Conservation (phyloP, 306 rosid species). For the Rosa chinensis region DNA sequence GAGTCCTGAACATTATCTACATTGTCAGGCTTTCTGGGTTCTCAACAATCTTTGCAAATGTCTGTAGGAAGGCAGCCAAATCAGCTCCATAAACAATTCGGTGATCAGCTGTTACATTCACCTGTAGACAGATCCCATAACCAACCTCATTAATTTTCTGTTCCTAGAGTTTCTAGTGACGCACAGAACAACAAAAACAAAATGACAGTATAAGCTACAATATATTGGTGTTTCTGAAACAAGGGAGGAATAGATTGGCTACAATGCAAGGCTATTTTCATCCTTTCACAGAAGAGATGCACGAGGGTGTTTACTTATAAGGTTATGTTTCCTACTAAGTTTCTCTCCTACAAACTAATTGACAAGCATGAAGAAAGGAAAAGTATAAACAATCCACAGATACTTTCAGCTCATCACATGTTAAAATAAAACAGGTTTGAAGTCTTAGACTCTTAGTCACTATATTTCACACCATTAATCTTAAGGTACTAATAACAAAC, state of each 20-base stretch:
- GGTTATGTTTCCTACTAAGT: background rate
- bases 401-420: background rate
- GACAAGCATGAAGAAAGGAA: background rate
- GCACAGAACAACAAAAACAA: background rate
- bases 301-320: background rate
- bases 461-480: background rate
- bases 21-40: slow-evolving; percentile 84
- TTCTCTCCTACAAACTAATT: background rate
- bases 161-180: background rate
- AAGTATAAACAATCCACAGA: background rate
- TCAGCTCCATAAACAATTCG: slow-evolving; percentile 86
- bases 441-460: too few relatives aligned
- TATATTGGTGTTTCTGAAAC: background rate
- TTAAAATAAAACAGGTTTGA: background rate
- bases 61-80: slow-evolving; percentile 83
- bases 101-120: slow-evolving; percentile 94
- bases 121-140: slow-evolving; percentile 52
- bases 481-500: background rate
- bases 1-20: slow-evolving; percentile 44
- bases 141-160: slow-evolving; percentile 4
- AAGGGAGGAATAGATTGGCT: slow-evolving; percentile 3
- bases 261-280: background rate
- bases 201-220: background rate
- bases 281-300: slow-evolving; percentile 2
- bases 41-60: slow-evolving; percentile 76